Base-by-base conservation (phyloP, 805 yeast genomes). In the Blastobotrys chiropterorum region DNA sequence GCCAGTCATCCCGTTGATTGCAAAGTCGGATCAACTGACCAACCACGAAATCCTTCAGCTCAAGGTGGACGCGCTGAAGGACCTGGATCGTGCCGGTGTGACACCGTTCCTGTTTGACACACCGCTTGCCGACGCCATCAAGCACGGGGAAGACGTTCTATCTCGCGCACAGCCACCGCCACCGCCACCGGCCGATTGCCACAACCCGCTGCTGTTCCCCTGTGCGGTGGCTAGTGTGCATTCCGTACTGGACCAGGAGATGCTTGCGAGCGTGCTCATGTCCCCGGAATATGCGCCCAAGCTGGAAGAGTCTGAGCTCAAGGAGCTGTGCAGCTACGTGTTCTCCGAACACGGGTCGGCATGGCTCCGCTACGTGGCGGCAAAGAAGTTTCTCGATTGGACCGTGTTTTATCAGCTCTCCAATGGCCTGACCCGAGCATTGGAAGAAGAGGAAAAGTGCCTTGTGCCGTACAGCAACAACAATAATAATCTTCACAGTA, bases 331-430 rank as follows among this genome's bases (percentile, higher is more conserved):
- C 15, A 20, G 46, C 5, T 53, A 54, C 48, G 52, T 59, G 11
- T 59, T 61, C 43, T 61, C 63, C 15, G 65, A 61, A 31, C 53
- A 57, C 13, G 65, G 65, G 3, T 48, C 64, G 1, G 51, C 62
- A 1, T 61, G 64, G 64, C 48, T 61, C 22, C 48, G 65, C 6
- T 58, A 56, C 47, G 44, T 38, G 15, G 49, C 65, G 8, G 65
- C 62, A 1, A 57, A 56, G 52, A 52, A 47, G 52, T 61, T 59
- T 47, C 30, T 59, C 20, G 39, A 49, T 8, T 61, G 65, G 65
- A 51, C 59, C 2, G 47, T 44, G 14, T 11, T 13, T 20, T 22
- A 5, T 20, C 47, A 44, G 14, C 38, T 44, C 3, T 22, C 38
- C 19, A 44, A 44, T 22, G n/a, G 46, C 34, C 34, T 43, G 3